These are phyloP conservation scores for Podaxis carcinomalis DNA, from an alignment of 768 basidiomycete genomes.

Conservation along the genomic window DNA sequence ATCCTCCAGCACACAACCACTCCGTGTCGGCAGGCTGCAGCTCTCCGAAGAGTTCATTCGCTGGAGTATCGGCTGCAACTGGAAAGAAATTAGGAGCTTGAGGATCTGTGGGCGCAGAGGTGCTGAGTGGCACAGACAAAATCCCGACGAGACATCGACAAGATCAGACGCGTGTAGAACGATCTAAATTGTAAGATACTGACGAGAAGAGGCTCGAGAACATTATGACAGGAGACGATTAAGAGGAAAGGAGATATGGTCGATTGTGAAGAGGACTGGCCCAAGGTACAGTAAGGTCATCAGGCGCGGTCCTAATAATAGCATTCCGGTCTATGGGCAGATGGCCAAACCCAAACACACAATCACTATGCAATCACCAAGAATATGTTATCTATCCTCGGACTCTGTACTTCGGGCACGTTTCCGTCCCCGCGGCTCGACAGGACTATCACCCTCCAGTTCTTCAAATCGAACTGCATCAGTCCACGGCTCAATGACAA, in stretches of 20 bases:
- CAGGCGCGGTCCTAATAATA: neutral
- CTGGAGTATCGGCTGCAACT: slow-evolving; percentile 56
- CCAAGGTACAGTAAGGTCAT: neutral
- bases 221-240: neutral
- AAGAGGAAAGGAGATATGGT: neutral
- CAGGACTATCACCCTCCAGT: neutral
- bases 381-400: slow-evolving; percentile 2
- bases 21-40: slow-evolving; percentile 72
- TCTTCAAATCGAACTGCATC: neutral
- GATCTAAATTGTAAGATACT: slow-evolving; percentile 9
- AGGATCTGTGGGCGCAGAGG: slow-evolving; percentile 54
- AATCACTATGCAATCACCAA: too few relatives aligned
- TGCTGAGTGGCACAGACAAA: slow-evolving; percentile 28
- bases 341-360: slow-evolving; percentile 6
- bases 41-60: slow-evolving; percentile 66
- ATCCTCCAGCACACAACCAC: slow-evolving; percentile 81
- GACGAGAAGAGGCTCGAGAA: slow-evolving; percentile 9
- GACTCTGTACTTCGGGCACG: slow-evolving; percentile 9
- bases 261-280: slow-evolving; percentile 4
- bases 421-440: slow-evolving; percentile 5
- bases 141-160: neutral
- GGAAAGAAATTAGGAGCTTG: slow-evolving; percentile 80
- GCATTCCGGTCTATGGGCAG: neutral
- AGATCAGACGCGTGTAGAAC: slow-evolving; percentile 1
- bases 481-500: slow-evolving; percentile 1